Evolutionary conservation across 345 rosid species (phyloP), one percentile per base, ranked within the genome.

Genomic region (Citropsis articulata): DNA sequence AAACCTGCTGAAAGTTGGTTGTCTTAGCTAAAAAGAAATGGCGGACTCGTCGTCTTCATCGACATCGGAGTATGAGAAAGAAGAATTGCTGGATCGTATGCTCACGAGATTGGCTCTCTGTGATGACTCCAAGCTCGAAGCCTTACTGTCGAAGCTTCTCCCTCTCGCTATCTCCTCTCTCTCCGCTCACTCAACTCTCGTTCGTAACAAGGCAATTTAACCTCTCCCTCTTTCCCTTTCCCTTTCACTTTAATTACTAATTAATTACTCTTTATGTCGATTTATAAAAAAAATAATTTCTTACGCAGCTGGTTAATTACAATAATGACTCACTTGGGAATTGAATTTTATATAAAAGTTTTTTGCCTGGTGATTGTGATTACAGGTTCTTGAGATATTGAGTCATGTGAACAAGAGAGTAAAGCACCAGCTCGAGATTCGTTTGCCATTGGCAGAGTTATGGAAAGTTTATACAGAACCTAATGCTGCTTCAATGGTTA

Each of bases 361-460:
- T 30, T n/a, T 53, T 6, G 28, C 64, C 10, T 30, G n/a, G 45
- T 67, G 9, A 30, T 50, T 77, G 59, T 73, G 36, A 53, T 82
- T 45, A 14, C 85, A 95, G 99, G 99, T 93, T 85, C 96, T 95
- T 77, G 99, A 95, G 87, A 91, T 95, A 72, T 79, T 95, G 83
- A 92, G 96, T 85, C 99, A 95, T 77, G 98, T 93, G 78, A 95
- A 95, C 88, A 93, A 91, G 88, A 90, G 98, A 87, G 97, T 95
- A 85, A 95, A 93, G 78, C 91, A 93, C 84, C 97, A 89, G 79
- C 87, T 75, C 64, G 90, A 89, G 68, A 95, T 95, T 78, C 90
- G 87, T 70, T 87, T 95, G 86, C 99, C 99, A 1, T 85, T 95
- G 82, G 65, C 64, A 14, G 89, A 87, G 60, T 80, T 95, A 36